Conservation (phyloP, 2,329 filamentous ascomycete genomes). For the Paraphaeosphaeria minitans region DNA sequence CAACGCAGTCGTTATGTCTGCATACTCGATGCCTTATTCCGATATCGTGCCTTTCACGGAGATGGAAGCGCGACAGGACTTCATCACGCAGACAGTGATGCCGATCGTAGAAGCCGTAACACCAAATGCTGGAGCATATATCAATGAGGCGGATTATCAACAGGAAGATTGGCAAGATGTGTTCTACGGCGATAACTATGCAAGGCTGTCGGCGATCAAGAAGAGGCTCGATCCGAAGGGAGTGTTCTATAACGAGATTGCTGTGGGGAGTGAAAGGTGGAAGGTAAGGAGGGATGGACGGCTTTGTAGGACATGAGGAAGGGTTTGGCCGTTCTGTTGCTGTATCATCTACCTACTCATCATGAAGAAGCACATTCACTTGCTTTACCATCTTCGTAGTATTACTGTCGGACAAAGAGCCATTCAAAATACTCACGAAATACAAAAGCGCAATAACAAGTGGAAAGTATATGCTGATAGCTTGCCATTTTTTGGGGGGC, state of each 20-base stretch:
- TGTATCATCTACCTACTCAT: no score
- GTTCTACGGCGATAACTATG: conserved; percentile 30
- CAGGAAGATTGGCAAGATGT: conserved; percentile 27
- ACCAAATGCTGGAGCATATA: conserved; percentile 25
- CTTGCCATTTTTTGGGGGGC: no score
- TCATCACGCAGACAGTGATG: conserved; percentile 24
- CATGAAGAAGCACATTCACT: no score
- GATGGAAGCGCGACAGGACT: conserved; percentile 16
- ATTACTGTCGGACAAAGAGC: no score
- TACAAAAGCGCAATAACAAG: no score
- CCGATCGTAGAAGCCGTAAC: conserved; percentile 27
- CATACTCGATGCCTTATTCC: neutral
- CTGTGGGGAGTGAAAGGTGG: conserved; percentile 25
- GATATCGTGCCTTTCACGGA: conserved; percentile 18
- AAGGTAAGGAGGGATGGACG: no score
- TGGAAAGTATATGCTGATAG: no score
- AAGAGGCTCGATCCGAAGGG: conserved; percentile 18
- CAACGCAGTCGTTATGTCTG: neutral
- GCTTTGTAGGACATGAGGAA: no score
- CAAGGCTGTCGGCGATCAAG: conserved; percentile 10
- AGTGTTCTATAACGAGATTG: conserved; percentile 18
- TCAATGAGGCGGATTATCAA: conserved; percentile 33
- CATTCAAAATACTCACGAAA: no score
- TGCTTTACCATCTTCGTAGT: no score
- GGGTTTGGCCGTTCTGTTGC: no score